Conservation (phyloP, 176 grass and related monocot genomes). For the bread wheat (Triticum aestivum) region IWGSC_CS_RefSeq_v2.1 NC_057803.1:657871694-657872193, state of each 20-base stretch:
- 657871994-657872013: neutral
- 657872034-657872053: no score
- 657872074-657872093: no score
- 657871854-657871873: constrained; percentile 78
- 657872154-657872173: no score
- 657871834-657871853: neutral
- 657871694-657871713: neutral
- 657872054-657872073: no score
- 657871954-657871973: constrained; percentile 76
- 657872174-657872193: no score
- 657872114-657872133: no score
- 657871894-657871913: constrained; percentile 94
- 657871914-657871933: constrained; percentile 93
- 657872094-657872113: no score
- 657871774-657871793: neutral
- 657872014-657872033: constrained; percentile 21
- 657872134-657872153: no score
- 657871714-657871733: neutral
- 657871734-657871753: no score
- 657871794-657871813: neutral
- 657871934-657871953: constrained; percentile 97
- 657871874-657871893: constrained; percentile 94
- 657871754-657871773: no score
- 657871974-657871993: neutral
- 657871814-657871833: neutral